These are phyloP conservation scores for Biancaea sappan DNA, from an alignment of 306 rosid genomes.

Conservation along the genomic window DNA sequence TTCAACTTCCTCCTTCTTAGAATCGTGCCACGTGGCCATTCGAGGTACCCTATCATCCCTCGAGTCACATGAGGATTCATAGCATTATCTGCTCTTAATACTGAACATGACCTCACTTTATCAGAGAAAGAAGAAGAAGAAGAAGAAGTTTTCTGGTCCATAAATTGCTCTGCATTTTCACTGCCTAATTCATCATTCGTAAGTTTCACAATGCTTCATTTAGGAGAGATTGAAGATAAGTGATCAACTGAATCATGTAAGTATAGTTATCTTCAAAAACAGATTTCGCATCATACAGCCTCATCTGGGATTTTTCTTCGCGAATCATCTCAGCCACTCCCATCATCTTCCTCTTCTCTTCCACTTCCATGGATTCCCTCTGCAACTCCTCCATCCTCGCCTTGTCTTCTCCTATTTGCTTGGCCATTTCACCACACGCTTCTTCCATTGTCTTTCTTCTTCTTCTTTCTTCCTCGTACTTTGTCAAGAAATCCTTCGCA, in stretches of 20 bases:
- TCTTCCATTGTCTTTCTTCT: conserved; percentile 48
- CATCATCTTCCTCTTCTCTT: conserved; percentile 71
- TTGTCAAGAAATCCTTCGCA: conserved; percentile 35
- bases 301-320: conserved; percentile 76
- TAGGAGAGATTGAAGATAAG: conserved; percentile 46
- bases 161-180: conserved; percentile 5
- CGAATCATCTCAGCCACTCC: conserved; percentile 66
- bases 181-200: conserved; percentile 28
- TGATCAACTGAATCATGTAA: conserved; percentile 50
- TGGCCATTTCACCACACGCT: conserved; percentile 47
- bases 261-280: conserved; percentile 56
- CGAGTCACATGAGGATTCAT: conserved; percentile 65
- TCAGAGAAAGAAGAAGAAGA: background rate
- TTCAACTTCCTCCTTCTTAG: conserved; percentile 35
- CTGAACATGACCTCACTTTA: conserved; percentile 17
- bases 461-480: conserved; percentile 53
- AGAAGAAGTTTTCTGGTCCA: conserved; percentile 24
- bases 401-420: conserved; percentile 52
- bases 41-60: conserved; percentile 57
- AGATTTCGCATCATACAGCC: conserved; percentile 62
- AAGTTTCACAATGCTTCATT: conserved; percentile 40
- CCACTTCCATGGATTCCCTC: conserved; percentile 51
- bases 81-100: background rate
- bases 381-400: conserved; percentile 39
- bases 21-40: conserved; percentile 49